Evolutionary conservation across 2,329 filamentous ascomycete species (phyloP), one percentile per base, ranked within the genome.

Genomic region (Botrytis paeoniae): DNA sequence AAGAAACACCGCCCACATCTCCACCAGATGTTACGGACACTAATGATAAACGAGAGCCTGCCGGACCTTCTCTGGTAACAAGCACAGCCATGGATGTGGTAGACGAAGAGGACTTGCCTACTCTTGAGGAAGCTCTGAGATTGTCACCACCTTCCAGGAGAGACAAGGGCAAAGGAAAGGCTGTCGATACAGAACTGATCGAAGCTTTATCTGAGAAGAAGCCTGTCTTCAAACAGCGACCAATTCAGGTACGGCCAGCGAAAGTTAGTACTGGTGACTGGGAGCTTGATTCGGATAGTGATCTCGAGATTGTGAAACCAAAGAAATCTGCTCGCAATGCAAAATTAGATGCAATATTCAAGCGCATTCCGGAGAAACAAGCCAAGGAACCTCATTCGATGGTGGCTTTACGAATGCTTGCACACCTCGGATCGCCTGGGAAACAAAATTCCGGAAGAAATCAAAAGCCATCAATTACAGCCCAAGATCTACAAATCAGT

Each of bases 1-100:
- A 83, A 25, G 87, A 88, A 22, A 94, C 92, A 0, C 92, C 92
- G 2, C 93, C 92, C 3, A 96, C 92, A 73, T 95, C 93, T 35
- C 88, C 87, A 5, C 77, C 78, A 59, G 74, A 73, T 71, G 59
- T 9, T 35, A 16, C 43, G 18, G 41, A 61, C 37, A 32, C 51
- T 51, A 41, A 57, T 6, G 82, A 83, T 35, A 83, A 84, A 63
- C 48, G 59, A 14, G 41, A 68, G 45, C 12, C 25, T 25, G 6
- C 18, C 10, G 32, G 37, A 5, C 3, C 29, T 25, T 22, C 60
- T n/a, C 68, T 77, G 51, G 57, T 37, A 51, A 25, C 71, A 22
- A 39, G 66, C 9, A 37, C 51, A 12, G 25, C 63, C 41, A 43
- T 51, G 48, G 43, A 64, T 54, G 32, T 63, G 8, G 54, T 48